A percentile compares a stretch with the other conserved stretches of the same genome.
Conservation (phyloP, 768 basidiomycete species). For the Amanita phalloides region DNA sequence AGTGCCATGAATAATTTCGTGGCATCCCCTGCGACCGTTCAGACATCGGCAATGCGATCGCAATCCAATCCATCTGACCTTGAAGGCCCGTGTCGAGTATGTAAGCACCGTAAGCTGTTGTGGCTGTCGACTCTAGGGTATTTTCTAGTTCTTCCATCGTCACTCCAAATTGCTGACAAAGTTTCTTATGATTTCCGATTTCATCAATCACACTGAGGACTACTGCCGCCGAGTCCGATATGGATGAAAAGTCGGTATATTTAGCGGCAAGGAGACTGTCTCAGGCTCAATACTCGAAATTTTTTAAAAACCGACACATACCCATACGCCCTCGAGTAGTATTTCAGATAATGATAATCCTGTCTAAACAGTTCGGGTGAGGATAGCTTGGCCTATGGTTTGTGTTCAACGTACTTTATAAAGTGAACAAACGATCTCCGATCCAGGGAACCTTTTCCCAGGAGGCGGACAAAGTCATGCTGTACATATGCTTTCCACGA, state of each 20-base stretch:
- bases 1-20: constrained; percentile 71
- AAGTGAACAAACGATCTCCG: constrained; percentile 69
- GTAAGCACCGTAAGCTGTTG: constrained; percentile 82
- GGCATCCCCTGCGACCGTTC: constrained; percentile 43
- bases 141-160: constrained; percentile 44
- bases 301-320: constrained; percentile 11
- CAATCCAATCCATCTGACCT: constrained; percentile 26
- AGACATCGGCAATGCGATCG: not conserved
- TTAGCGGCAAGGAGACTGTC: constrained; percentile 73
- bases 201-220: constrained; percentile 60
- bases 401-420: constrained; percentile 51
- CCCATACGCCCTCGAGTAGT: constrained; percentile 80
- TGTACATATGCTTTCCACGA: constrained; percentile 70
- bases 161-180: constrained; percentile 66
- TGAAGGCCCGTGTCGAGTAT: constrained; percentile 69
- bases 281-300: not conserved
- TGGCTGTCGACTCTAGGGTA: constrained; percentile 58
- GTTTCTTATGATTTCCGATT: constrained; percentile 57
- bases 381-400: no score
- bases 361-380: constrained; percentile 34
- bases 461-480: constrained; percentile 73
- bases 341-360: constrained; percentile 73
- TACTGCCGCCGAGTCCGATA: constrained; percentile 51
- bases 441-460: constrained; percentile 64
- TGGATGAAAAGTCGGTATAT: constrained; percentile 49